Conservation (phyloP, 202 grass and related monocot genomes). For the Hordeum pubiflorum region DNA sequence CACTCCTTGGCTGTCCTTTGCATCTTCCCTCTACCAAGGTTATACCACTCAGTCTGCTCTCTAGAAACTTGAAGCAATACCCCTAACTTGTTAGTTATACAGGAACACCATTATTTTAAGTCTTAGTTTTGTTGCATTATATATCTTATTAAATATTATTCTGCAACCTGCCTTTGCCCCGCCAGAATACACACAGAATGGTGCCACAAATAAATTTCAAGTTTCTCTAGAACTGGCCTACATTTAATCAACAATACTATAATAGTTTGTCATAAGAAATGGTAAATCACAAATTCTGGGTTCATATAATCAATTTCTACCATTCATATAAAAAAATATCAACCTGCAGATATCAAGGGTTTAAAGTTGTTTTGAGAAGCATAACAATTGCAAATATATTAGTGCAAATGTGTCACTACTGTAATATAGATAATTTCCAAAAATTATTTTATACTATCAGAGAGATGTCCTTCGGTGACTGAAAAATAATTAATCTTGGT, state of each 20-base stretch:
- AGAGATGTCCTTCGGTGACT: conserved; percentile 11
- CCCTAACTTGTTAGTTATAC: conserved; percentile 15
- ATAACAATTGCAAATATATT: conserved; percentile 1
- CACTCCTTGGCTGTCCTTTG: conserved; percentile 81
- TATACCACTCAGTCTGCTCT: conserved; percentile 9
- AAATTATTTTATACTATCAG: background rate
- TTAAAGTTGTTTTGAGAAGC: background rate
- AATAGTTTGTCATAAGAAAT: conserved; percentile 11
- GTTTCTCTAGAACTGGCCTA: background rate
- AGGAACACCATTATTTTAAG: background rate
- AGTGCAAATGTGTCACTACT: background rate
- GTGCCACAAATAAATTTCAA: background rate
- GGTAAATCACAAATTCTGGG: background rate
- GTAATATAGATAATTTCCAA: background rate
- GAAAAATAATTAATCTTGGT: conserved; percentile 22
- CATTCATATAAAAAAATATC: background rate
- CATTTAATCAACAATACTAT: background rate
- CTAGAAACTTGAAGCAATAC: conserved; percentile 8
- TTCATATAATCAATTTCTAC: conserved; percentile 6
- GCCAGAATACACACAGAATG: background rate
- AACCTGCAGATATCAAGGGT: background rate
- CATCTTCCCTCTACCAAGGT: conserved; percentile 87
- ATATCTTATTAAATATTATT: background rate
- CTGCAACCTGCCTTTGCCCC: background rate
- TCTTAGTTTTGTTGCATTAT: background rate